phyloP scores from a whole-genome alignment of 495 filamentous ascomycete species.

The Penicillium cataractarum region DNA sequence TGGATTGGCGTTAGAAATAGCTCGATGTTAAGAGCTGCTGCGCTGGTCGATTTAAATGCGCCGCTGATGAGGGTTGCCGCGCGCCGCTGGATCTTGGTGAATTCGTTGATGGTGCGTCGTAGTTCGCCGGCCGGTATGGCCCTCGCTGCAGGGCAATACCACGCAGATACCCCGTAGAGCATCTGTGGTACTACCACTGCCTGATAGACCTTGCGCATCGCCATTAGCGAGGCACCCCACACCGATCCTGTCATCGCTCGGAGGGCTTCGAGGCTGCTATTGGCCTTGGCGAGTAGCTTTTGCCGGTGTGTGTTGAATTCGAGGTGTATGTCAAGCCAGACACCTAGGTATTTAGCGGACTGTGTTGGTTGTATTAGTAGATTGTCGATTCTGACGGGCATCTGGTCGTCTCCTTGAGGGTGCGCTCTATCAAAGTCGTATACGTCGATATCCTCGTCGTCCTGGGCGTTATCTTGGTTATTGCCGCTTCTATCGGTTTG shows the following conservation, averaged over 20 bases:
- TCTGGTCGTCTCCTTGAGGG: neutral
- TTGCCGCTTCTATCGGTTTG: too few relatives aligned
- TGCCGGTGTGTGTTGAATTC: conserved; percentile 13
- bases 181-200: conserved; percentile 27
- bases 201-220: conserved; percentile 21
- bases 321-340: conserved; percentile 24
- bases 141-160: conserved; percentile 7
- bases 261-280: conserved; percentile 12
- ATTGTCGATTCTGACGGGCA: neutral
- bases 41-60: neutral
- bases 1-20: neutral
- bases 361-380: neutral
- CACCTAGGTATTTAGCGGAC: conserved; percentile 13
- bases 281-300: conserved; percentile 16
- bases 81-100: conserved; percentile 12
- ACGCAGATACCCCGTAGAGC: conserved; percentile 21
- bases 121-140: neutral
- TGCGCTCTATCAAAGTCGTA: too few relatives aligned
- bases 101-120: neutral
- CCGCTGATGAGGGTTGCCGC: conserved; percentile 21
- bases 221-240: conserved; percentile 1
- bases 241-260: too few relatives aligned
- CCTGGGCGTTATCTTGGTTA: too few relatives aligned
- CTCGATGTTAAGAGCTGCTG: neutral
- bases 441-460: too few relatives aligned